These are phyloP conservation scores for Venturia pyrina DNA, from an alignment of 2,329 filamentous ascomycete genomes.

Conservation along the genomic window DNA sequence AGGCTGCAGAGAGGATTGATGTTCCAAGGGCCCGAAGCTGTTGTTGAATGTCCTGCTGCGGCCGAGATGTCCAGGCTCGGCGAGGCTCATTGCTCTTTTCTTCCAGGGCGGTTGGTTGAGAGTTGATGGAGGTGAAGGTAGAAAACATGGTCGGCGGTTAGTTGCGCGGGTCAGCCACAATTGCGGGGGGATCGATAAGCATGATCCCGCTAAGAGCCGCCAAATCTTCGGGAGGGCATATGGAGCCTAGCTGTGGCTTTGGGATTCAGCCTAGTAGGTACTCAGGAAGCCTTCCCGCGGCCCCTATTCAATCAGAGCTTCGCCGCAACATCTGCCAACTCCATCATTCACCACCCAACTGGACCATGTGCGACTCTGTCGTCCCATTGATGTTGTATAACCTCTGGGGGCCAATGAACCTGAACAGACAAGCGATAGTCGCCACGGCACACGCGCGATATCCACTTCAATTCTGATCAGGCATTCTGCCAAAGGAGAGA, in stretches of 20 bases:
- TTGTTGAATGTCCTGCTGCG: not conserved
- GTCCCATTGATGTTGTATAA: not conserved
- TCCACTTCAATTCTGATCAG: not conserved
- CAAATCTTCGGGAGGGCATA: not conserved
- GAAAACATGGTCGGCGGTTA: not conserved
- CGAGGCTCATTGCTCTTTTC: not conserved
- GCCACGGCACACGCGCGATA: not conserved
- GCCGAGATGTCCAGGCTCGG: not conserved
- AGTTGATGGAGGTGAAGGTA: not conserved
- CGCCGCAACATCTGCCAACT: not conserved
- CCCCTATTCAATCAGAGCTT: not conserved
- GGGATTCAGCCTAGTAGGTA: not conserved
- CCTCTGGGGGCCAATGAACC: not conserved
- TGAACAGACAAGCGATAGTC: not conserved
- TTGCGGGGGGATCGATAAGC: not conserved
- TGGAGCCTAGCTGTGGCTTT: not conserved
- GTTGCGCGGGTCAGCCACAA: not conserved
- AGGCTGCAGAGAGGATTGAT: constrained; percentile 4
- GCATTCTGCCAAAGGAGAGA: not conserved
- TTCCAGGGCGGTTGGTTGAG: not conserved
- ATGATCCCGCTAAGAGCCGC: not conserved
- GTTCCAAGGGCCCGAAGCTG: not conserved
- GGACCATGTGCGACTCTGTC: not conserved
- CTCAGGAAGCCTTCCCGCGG: not conserved
- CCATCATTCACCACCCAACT: not conserved